These are phyloP conservation scores for Schizochytrium sp. DNA, from an alignment of 108 stramenopile species.

Conservation along the genomic window DNA sequence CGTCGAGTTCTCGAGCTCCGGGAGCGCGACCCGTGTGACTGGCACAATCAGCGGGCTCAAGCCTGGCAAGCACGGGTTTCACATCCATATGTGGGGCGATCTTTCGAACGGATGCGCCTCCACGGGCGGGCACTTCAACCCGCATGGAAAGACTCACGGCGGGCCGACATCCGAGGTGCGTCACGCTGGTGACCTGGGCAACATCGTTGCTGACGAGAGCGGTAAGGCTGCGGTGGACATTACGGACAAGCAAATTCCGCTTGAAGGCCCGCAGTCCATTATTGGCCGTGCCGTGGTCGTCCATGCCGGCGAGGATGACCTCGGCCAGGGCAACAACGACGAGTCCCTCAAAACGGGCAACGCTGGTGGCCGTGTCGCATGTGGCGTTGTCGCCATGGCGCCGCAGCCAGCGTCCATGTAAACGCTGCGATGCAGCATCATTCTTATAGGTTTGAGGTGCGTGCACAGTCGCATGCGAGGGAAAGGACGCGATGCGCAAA, in stretches of 20 bases:
- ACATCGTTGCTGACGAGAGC: neutral
- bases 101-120: conserved; percentile 15
- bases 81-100: neutral
- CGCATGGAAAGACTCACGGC: neutral
- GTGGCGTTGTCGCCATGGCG: neutral
- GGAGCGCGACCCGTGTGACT: neutral
- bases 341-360: neutral
- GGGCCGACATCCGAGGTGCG: neutral
- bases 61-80: neutral
- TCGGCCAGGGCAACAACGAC: neutral
- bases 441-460: too few species aligned
- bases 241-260: neutral
- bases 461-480: too few species aligned
- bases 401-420: neutral
- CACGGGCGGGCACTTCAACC: conserved; percentile 6
- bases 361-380: neutral
- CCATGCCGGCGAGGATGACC: neutral
- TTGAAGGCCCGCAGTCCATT: neutral
- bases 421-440: neutral
- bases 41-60: neutral
- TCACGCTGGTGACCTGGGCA: conserved; percentile 2
- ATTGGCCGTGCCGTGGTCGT: neutral
- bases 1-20: neutral
- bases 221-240: neutral
- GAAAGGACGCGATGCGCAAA: too few species aligned